Conservation (phyloP, 345 rosid genomes). For the Lumnitzera racemosa region DNA sequence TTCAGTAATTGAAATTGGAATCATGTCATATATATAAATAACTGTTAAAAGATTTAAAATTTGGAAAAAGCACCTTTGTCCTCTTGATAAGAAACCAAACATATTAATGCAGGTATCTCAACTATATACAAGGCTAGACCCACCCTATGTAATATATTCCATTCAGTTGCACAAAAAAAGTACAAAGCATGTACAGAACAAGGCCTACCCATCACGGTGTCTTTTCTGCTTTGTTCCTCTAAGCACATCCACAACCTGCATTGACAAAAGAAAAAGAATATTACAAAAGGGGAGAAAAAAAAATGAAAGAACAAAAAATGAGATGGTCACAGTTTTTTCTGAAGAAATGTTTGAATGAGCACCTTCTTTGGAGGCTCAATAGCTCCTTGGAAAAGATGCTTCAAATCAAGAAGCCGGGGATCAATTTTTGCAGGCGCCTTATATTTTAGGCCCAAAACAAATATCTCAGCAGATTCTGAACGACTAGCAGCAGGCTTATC, state of each 20-base stretch:
- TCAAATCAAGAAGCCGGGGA: slow-evolving; percentile 77
- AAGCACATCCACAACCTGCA: slow-evolving; percentile 79
- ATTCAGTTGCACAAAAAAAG: not conserved
- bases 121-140: no score
- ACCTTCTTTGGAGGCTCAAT: slow-evolving; percentile 66
- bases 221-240: slow-evolving; percentile 66
- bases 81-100: no score
- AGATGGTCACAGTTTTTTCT: not conserved
- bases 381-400: slow-evolving; percentile 65
- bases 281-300: not conserved
- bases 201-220: slow-evolving; percentile 71
- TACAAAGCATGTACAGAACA: slow-evolving; percentile 2
- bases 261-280: slow-evolving; percentile 8
- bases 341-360: not conserved
- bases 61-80: no score
- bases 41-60: no score
- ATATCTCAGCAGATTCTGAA: slow-evolving; percentile 85
- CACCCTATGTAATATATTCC: no score
- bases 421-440: slow-evolving; percentile 94
- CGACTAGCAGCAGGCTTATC: slow-evolving; percentile 94
- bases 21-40: no score
- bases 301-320: not conserved
- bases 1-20: no score
- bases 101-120: no score
- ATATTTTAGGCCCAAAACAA: slow-evolving; percentile 68